Percentiles rank a stretch among this genome's conserved stretches.
These are phyloP conservation scores for Mucuna pruriens DNA, from an alignment of 306 rosid genomes.

Conservation along the genomic window DNA sequence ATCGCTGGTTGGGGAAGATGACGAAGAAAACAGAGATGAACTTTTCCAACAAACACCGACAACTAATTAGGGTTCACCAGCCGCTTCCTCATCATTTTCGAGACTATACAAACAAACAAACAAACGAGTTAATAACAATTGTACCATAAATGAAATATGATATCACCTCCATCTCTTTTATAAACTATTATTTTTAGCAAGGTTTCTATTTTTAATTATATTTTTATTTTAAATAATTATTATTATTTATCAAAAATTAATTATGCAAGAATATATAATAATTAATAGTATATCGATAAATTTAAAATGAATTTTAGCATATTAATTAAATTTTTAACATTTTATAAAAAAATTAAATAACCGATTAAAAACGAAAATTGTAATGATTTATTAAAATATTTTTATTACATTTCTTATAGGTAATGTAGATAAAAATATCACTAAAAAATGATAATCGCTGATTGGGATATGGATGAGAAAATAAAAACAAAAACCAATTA, in stretches of 20 bases:
- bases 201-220: not conserved
- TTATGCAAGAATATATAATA: not conserved
- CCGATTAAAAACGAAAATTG: no score
- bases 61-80: slow-evolving; percentile 38
- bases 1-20: not conserved
- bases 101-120: not conserved
- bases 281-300: not conserved
- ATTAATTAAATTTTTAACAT: not conserved
- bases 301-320: not conserved
- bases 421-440: no score
- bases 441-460: not conserved
- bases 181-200: no score
- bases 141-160: not conserved
- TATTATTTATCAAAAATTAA: not conserved
- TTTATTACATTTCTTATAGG: no score
- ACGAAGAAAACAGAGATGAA: slow-evolving; percentile 2
- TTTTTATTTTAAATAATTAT: not conserved
- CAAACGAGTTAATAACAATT: not conserved
- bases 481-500: not conserved
- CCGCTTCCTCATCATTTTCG: slow-evolving; percentile 33
- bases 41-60: slow-evolving; percentile 30
- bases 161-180: no score
- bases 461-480: not conserved
- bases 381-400: no score
- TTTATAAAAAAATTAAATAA: not conserved